Percentiles rank a stretch among this genome's conserved stretches.
Evolutionary conservation across 495 filamentous ascomycete species (phyloP).

Genomic region (Baudoinia panamericana): DNA sequence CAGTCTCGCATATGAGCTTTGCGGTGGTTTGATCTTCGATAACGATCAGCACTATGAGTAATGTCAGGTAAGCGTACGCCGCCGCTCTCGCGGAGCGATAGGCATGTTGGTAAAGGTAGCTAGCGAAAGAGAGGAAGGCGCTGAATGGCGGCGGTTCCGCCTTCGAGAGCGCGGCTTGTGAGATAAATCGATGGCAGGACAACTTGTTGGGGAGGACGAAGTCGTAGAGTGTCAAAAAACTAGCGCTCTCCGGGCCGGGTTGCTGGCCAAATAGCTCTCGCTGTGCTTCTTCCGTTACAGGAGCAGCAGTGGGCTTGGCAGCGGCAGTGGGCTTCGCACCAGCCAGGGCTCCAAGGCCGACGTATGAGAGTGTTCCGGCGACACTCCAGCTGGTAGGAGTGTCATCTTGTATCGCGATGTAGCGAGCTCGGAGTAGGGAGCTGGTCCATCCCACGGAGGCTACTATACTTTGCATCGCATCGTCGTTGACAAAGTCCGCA

Average conservation of each 20-base stretch:
- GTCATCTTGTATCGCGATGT: slow-evolving; percentile 85
- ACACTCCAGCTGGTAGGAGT: slow-evolving; percentile 82
- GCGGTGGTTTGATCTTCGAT: slow-evolving; percentile 76
- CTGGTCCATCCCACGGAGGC: slow-evolving; percentile 60
- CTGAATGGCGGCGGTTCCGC: slow-evolving; percentile 63
- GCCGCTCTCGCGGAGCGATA: slow-evolving; percentile 66
- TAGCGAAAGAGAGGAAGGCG: slow-evolving; percentile 74
- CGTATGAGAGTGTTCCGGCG: slow-evolving; percentile 63
- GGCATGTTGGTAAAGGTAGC: slow-evolving; percentile 87
- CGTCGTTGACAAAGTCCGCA: slow-evolving; percentile 96
- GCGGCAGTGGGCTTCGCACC: slow-evolving; percentile 49
- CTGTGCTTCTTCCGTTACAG: slow-evolving; percentile 52
- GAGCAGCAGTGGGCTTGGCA: slow-evolving; percentile 44
- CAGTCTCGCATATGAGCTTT: slow-evolving; percentile 71
- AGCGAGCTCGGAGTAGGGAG: slow-evolving; percentile 50
- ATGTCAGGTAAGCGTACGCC: slow-evolving; percentile 67
- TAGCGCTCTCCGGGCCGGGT: slow-evolving; percentile 64
- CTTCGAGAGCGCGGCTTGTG: slow-evolving; percentile 42
- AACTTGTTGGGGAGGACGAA: slow-evolving; percentile 91
- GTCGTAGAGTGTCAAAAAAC: slow-evolving; percentile 79
- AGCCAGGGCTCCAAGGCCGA: slow-evolving; percentile 68
- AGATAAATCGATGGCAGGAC: slow-evolving; percentile 76
- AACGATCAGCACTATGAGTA: slow-evolving; percentile 73
- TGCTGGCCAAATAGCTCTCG: slow-evolving; percentile 62
- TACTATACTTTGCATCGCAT: slow-evolving; percentile 69